A percentile compares a stretch with the other conserved stretches of the same genome.
Conservation (phyloP, 768 basidiomycete species). For the Kwoniella heveanensis region DNA sequence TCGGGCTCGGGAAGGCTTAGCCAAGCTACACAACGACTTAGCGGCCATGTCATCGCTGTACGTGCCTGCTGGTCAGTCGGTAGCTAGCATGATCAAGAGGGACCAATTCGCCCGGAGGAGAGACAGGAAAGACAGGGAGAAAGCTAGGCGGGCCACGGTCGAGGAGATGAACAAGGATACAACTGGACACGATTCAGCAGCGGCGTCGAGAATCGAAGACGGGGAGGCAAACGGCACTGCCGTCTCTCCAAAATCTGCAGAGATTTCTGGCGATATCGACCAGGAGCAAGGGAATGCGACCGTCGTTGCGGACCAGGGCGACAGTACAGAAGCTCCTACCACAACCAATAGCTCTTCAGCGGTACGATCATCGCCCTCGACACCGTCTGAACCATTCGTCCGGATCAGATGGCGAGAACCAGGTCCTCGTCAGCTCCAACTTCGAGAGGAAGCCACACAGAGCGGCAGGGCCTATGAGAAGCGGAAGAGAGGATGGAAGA, state of each 20-base stretch:
- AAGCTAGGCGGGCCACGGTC: not conserved
- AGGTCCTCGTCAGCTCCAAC: slow-evolving; percentile 25
- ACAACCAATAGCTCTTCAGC: too few species aligned
- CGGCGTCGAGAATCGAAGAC: too few species aligned
- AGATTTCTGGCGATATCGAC: too few species aligned
- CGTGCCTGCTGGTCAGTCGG: slow-evolving; percentile 45
- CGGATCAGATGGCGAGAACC: slow-evolving; percentile 36
- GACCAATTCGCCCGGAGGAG: slow-evolving; percentile 1
- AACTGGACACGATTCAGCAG: too few species aligned
- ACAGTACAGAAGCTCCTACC: too few species aligned
- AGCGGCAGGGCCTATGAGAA: slow-evolving; percentile 36
- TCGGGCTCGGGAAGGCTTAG: slow-evolving; percentile 21
- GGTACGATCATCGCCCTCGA: not conserved
- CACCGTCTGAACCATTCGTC: not conserved
- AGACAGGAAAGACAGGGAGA: not conserved
- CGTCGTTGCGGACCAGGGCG: too few species aligned
- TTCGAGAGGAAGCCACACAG: slow-evolving; percentile 34
- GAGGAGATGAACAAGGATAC: too few species aligned
- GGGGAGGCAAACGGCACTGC: too few species aligned
- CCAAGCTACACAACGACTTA: slow-evolving; percentile 18
- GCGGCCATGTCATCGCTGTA: slow-evolving; percentile 36
- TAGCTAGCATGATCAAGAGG: slow-evolving; percentile 11
- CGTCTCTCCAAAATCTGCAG: too few species aligned
- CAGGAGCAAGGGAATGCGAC: too few species aligned
- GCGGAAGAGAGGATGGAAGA: slow-evolving; percentile 22